Conservation (phyloP, 176 grass and related monocot genomes). For the Triticum monococcum region DNA sequence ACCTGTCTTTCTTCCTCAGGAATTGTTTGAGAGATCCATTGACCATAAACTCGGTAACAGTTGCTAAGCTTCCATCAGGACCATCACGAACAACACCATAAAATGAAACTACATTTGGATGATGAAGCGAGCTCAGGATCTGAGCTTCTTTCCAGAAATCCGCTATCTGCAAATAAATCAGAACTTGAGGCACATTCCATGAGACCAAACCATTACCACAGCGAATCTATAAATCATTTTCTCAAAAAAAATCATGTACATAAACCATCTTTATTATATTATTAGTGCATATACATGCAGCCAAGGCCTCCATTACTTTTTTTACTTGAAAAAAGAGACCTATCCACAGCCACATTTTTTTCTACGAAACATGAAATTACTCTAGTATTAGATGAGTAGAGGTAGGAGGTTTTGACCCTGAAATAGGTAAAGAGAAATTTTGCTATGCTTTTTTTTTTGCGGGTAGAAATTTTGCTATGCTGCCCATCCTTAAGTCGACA, state of each 20-base stretch:
- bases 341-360: not conserved
- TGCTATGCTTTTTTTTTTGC: not conserved
- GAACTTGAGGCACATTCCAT: slow-evolving; percentile 26
- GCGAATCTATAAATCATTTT: not conserved
- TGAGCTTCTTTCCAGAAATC: slow-evolving; percentile 99
- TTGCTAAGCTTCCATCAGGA: slow-evolving; percentile 85
- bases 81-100: slow-evolving; percentile 99
- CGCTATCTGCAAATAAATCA: slow-evolving; percentile 63
- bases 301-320: not conserved
- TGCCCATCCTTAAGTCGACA: not conserved
- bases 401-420: not conserved
- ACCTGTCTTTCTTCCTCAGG: slow-evolving; percentile 96
- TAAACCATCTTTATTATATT: not conserved
- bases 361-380: not conserved
- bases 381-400: not conserved
- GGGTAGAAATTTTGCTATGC: not conserved
- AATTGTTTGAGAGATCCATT: slow-evolving; percentile 99
- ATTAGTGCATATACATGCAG: not conserved
- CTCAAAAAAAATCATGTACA: not conserved
- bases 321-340: not conserved
- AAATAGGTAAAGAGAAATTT: not conserved
- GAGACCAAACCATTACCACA: not conserved
- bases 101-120: slow-evolving; percentile 98
- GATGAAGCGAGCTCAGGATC: slow-evolving; percentile 88
- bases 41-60: slow-evolving; percentile 94